Conservation (phyloP, 2,329 filamentous ascomycete species). For the Trichoderma semiorbis region DNA sequence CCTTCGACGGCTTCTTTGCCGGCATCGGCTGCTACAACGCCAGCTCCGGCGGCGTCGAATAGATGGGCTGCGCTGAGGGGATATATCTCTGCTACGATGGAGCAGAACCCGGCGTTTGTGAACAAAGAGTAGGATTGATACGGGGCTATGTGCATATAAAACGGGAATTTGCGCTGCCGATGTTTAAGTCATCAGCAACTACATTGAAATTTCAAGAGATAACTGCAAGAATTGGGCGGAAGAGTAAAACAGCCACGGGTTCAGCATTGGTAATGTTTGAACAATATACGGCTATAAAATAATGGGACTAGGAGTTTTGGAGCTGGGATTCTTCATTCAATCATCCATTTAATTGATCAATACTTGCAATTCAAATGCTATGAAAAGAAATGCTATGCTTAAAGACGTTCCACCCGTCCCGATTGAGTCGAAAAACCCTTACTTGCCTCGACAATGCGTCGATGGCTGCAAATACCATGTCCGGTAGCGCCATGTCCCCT, state of each 20-base stretch:
- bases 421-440: background rate
- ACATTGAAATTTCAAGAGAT: background rate
- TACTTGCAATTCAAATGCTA: conserved; percentile 9
- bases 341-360: conserved; percentile 11
- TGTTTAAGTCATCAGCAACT: background rate
- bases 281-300: background rate
- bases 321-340: background rate
- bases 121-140: conserved; percentile 24
- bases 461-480: background rate
- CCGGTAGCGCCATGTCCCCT: conserved; percentile 7
- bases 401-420: background rate
- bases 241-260: background rate
- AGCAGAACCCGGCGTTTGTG: conserved; percentile 75
- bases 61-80: conserved; percentile 78
- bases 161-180: background rate
- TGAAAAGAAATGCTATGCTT: conserved; percentile 9
- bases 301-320: background rate
- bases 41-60: conserved; percentile 44
- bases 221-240: background rate
- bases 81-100: conserved; percentile 85
- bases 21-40: background rate
- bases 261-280: background rate
- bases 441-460: background rate
- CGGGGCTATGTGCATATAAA: background rate
- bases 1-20: background rate